Evolutionary conservation across 1,284 basidiomycete species (phyloP).

Genomic region (Porodaedalea pini): DNA sequence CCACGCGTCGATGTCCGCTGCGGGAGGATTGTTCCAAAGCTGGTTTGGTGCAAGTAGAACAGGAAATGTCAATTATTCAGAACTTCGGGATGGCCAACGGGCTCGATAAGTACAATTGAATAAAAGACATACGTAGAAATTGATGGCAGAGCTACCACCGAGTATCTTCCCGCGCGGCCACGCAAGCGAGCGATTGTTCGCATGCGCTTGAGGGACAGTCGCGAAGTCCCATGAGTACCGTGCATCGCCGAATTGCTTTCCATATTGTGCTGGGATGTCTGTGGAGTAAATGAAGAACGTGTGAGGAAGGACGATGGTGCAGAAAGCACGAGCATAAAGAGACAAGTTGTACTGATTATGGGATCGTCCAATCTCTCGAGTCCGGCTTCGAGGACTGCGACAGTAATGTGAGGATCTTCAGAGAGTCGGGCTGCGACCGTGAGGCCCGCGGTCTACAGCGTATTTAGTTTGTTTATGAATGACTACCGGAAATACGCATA

Average conservation of each 20-base stretch:
- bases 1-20: slow-evolving; percentile 27
- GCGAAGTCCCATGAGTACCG: slow-evolving; percentile 33
- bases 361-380: slow-evolving; percentile 32
- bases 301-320: not conserved
- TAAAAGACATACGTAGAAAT: slow-evolving; percentile 9
- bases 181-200: slow-evolving; percentile 11
- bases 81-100: too few relatives aligned
- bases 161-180: slow-evolving; percentile 31
- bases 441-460: slow-evolving; percentile 34
- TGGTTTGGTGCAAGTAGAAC: too few relatives aligned
- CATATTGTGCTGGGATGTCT: slow-evolving; percentile 23
- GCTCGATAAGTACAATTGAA: not conserved
- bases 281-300: not conserved
- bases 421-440: slow-evolving; percentile 43
- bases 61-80: too few relatives aligned
- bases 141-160: slow-evolving; percentile 30
- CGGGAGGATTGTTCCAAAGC: slow-evolving; percentile 27
- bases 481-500: not conserved
- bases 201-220: slow-evolving; percentile 28
- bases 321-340: not conserved
- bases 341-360: slow-evolving; percentile 27
- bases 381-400: slow-evolving; percentile 42
- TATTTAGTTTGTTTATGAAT: not conserved
- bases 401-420: slow-evolving; percentile 37
- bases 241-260: slow-evolving; percentile 25